Evolutionary conservation across 805 yeast genomes (phyloP), one percentile per base, ranked within the genome.

Genomic region (Wickerhamiella spandovensis): DNA sequence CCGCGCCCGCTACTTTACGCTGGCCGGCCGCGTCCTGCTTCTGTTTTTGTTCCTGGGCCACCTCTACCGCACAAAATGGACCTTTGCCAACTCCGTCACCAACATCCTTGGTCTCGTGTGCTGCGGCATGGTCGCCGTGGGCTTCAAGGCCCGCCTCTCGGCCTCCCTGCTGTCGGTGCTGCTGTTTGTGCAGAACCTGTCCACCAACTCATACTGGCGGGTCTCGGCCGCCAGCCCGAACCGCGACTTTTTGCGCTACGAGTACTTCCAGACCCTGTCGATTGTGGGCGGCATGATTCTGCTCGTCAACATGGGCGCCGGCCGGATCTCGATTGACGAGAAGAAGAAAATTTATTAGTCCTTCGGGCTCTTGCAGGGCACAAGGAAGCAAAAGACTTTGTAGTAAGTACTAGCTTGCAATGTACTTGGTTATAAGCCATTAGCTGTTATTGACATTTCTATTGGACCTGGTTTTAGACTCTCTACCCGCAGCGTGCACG

Each of bases 231-330:
- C 74, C 54, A 86, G 83, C 60, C 78, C 90, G 32, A 78, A 81
- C 67, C 80, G 96, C 62, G 98, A 90, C 68, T 84, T 79, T 67
- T 70, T 87, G 65, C 84, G 84, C 67, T 92, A 89, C 67, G 97
- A 89, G 68, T 85, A 84, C 67, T 90, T 84, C 76, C 98, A 92
- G 71, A 87, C 95, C 39, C 73, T 90, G 64, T 83, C 95, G 51
- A 90, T 90, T 64, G 89, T 90, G 47, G 98, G 98, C 51, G 98
- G 97, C 1, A 76, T 90, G 55, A 70, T 90, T 54, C 72, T 92
- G 57, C 85, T 92, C 54, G 95, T 86, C 53, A 87, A 84, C 69
- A 86, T 95, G 3, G 98, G 98, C 54, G 97, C 97, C 28, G 98
- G 98, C 47, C 89, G 84, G 59, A 74, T 90, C 56, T 84, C 95